phyloP scores from a whole-genome alignment of 2,329 filamentous ascomycete species.

The Scedosporium aurantiacum region DNA sequence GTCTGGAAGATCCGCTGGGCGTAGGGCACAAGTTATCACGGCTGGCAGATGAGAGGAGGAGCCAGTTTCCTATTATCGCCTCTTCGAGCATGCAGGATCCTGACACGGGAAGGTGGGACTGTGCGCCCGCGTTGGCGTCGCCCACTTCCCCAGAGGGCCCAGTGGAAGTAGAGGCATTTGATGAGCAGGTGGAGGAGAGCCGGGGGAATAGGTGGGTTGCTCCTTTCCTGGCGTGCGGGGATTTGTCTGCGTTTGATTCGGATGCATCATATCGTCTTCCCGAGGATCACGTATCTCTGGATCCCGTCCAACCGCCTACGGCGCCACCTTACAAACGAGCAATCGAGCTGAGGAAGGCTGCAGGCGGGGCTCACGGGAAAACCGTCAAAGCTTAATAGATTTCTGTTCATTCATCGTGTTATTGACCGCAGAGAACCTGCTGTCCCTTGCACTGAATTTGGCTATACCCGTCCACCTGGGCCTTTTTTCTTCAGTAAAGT shows the following conservation, averaged over 20 bases:
- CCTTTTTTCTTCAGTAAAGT: conserved; percentile 30
- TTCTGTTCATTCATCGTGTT: neutral
- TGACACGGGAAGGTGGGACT: conserved; percentile 32
- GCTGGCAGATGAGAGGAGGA: conserved; percentile 34
- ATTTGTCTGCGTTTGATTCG: conserved; percentile 87
- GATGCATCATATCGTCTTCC: conserved; percentile 90
- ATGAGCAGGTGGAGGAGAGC: conserved; percentile 17
- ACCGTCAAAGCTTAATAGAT: conserved; percentile 28
- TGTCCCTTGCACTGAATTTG: no score
- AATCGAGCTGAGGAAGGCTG: conserved; percentile 61
- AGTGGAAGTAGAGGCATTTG: conserved; percentile 16
- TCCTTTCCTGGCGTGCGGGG: conserved; percentile 93
- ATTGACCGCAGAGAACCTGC: no score
- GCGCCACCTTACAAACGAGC: conserved; percentile 91
- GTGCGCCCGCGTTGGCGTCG: conserved; percentile 11
- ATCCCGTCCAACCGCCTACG: conserved; percentile 89
- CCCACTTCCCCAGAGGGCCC: conserved; percentile 30
- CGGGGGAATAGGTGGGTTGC: conserved; percentile 63
- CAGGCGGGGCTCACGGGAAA: conserved; percentile 68
- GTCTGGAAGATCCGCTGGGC: conserved; percentile 63
- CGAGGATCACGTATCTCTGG: conserved; percentile 73
- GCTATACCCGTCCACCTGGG: conserved; percentile 12
- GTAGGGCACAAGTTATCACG: conserved; percentile 43
- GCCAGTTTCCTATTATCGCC: conserved; percentile 29
- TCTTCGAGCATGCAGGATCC: conserved; percentile 34